Percentiles rank a stretch among this genome's conserved stretches.
Conservation (phyloP, 2,329 filamentous ascomycete genomes). For the Didymella exigua region DNA sequence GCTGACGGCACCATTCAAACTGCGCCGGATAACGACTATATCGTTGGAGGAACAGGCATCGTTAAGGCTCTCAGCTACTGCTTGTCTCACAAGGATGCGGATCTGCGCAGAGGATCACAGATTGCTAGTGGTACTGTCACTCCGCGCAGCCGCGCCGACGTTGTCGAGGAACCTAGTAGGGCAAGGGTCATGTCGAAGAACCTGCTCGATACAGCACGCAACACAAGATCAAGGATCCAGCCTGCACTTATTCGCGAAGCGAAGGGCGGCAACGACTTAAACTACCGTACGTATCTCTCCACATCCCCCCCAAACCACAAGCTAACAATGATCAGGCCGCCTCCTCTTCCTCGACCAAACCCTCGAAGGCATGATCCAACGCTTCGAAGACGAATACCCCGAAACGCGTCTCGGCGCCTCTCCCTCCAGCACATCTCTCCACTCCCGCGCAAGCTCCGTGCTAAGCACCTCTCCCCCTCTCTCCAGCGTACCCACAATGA, state of each 20-base stretch:
- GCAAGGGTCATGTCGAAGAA: constrained; percentile 87
- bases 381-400: constrained; percentile 95
- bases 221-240: constrained; percentile 82
- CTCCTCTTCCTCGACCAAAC: constrained; percentile 88
- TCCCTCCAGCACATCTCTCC: constrained; percentile 37
- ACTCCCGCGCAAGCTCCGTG: constrained; percentile 38
- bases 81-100: constrained; percentile 76
- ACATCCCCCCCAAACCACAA: not conserved
- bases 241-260: constrained; percentile 80
- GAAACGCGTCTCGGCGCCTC: constrained; percentile 69
- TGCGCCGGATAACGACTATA: constrained; percentile 89
- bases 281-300: constrained; percentile 69
- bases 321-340: constrained; percentile 59
- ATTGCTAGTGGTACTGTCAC: constrained; percentile 61
- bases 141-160: constrained; percentile 50
- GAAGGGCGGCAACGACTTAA: constrained; percentile 71
- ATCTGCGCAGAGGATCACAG: constrained; percentile 49
- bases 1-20: constrained; percentile 66
- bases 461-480: constrained; percentile 39
- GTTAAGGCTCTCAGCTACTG: constrained; percentile 93
- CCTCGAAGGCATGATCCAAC: constrained; percentile 86
- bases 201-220: constrained; percentile 82
- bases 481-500: constrained; percentile 38
- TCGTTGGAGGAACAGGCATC: constrained; percentile 92
- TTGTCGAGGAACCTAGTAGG: constrained; percentile 35